These are phyloP conservation scores for Scheffersomyces segobiensis DNA, from an alignment of 1,139 yeast genomes.

Conservation along the genomic window DNA sequence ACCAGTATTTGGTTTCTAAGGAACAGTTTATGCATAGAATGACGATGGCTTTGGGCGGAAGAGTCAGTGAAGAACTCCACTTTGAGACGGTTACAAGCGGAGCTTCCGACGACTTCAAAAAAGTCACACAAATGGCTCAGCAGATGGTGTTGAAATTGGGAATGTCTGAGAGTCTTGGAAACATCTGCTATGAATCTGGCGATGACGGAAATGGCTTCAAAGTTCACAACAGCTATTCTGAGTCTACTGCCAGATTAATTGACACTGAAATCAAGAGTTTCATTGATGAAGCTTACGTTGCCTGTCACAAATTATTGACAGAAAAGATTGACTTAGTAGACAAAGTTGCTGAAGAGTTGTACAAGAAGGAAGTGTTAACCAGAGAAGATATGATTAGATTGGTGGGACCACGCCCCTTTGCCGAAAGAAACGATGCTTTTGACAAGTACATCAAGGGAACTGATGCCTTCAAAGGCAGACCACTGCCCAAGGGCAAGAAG, in stretches of 20 bases:
- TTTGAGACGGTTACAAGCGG: constrained; percentile 80
- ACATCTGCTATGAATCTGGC: constrained; percentile 50
- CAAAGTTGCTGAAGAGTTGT: constrained; percentile 66
- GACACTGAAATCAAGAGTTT: constrained; percentile 67
- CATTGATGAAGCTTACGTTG: constrained; percentile 51
- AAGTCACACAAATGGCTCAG: constrained; percentile 75
- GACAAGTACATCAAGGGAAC: constrained; percentile 66
- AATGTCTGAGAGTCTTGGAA: constrained; percentile 71
- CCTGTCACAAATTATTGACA: constrained; percentile 54
- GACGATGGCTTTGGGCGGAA: constrained; percentile 81
- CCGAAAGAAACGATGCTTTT: constrained; percentile 77
- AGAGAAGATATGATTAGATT: constrained; percentile 79
- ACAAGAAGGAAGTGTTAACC: constrained; percentile 70
- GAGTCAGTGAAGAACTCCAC: constrained; percentile 77
- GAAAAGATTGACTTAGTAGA: constrained; percentile 66
- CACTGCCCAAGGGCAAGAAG: constrained; percentile 4
- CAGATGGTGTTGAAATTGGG: constrained; percentile 77
- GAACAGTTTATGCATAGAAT: constrained; percentile 70
- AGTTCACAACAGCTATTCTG: constrained; percentile 70
- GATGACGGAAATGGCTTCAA: constrained; percentile 49
- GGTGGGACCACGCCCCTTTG: constrained; percentile 75
- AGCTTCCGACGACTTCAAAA: constrained; percentile 79
- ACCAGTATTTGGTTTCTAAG: constrained; percentile 64
- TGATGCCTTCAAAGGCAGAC: constrained; percentile 26
- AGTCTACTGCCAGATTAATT: constrained; percentile 63